A percentile compares a stretch with the other conserved stretches of the same genome.
Evolutionary conservation across 2,329 filamentous ascomycete species (phyloP).

Genomic region (Monilinia fructigena): DNA sequence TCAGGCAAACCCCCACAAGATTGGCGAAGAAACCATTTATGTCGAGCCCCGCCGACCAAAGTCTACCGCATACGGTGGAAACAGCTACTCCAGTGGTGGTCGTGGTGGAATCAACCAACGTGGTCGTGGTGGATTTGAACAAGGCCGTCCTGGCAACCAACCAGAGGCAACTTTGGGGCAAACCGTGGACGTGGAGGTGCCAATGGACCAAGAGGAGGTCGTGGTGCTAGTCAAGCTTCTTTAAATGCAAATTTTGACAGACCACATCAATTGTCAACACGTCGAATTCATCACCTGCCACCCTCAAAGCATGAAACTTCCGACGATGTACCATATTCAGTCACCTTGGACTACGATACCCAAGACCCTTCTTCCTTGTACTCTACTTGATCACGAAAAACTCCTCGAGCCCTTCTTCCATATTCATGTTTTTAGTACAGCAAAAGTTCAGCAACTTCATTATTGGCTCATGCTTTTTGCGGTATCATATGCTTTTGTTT

Average conservation of each 20-base stretch:
- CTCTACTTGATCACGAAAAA: slow-evolving; percentile 23
- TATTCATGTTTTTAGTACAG: slow-evolving; percentile 20
- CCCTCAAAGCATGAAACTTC: slow-evolving; percentile 5
- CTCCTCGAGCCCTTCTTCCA: slow-evolving; percentile 5
- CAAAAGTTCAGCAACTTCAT: slow-evolving; percentile 23
- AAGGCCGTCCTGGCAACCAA: slow-evolving; percentile 47
- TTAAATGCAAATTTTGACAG: slow-evolving; percentile 12
- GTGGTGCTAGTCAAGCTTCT: slow-evolving; percentile 44
- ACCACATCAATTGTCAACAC: slow-evolving; percentile 4
- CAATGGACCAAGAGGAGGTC: slow-evolving; percentile 62
- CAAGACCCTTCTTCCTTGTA: slow-evolving; percentile 20
- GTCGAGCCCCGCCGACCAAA: slow-evolving; percentile 89
- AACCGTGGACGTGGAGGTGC: slow-evolving; percentile 63
- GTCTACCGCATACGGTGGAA: slow-evolving; percentile 66
- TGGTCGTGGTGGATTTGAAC: slow-evolving; percentile 65
- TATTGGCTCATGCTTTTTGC: slow-evolving; percentile 18
- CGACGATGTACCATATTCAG: slow-evolving; percentile 24
- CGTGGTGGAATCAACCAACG: slow-evolving; percentile 61
- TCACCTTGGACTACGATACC: slow-evolving; percentile 22
- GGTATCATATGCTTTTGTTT: slow-evolving; percentile 22
- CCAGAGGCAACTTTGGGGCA: slow-evolving; percentile 43
- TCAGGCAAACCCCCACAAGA: slow-evolving; percentile 78
- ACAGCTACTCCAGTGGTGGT: slow-evolving; percentile 60
- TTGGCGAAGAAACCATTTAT: slow-evolving; percentile 77
- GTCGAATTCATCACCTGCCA: slow-evolving; percentile 16